Evolutionary conservation across 108 stramenopile genomes (phyloP), one percentile per base, ranked within the genome.

Genomic region (Aurantiochytrium sp.): DNA sequence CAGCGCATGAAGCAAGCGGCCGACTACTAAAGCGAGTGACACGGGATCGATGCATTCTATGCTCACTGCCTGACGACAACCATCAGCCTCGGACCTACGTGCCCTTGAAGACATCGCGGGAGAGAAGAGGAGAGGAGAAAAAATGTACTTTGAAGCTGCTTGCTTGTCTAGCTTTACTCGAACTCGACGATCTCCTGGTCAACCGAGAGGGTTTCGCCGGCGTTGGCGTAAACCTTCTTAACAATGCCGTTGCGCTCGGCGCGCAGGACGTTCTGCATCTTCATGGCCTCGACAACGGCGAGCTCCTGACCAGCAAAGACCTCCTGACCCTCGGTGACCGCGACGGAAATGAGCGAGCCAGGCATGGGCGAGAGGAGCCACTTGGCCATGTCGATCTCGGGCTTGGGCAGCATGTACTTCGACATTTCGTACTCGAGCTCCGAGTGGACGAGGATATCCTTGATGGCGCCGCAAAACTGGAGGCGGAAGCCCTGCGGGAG

Each of bases 211-310:
- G 93, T 93, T 6, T 91, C 91, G 15, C 96, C 97, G 5, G 94
- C 94, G 32, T 87, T 69, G 27, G 93, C 93, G 55, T 88, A 88
- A 55, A 96, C 85, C 81, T 91, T 93, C 54, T 87, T 91, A n/a
- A 93, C 92, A 19, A 89, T 87, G 39, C 95, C 97, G 4, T 87
- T 86, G 69, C 92, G 89, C 86, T 95, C 94, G 24, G 97, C 95
- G 27, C 95, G 95, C 31, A 98, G 93, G 22, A 97, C 92, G 89
- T 98, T 99, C 94, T 97, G 97, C 98, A 99, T 99, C 92, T 99
- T 99, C 98, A 99, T 99, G 5, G 98, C 98, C 92, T 98, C 97
- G 4, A 98, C 94, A 36, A 98, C 92, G 86, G 96, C 96, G 8
- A 99, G 92, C 54, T 95, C 95, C 91, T 99, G 97, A 10, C 97